phyloP scores from a whole-genome alignment of 768 basidiomycete species.

The Cyclocybe cylindracea region DNA sequence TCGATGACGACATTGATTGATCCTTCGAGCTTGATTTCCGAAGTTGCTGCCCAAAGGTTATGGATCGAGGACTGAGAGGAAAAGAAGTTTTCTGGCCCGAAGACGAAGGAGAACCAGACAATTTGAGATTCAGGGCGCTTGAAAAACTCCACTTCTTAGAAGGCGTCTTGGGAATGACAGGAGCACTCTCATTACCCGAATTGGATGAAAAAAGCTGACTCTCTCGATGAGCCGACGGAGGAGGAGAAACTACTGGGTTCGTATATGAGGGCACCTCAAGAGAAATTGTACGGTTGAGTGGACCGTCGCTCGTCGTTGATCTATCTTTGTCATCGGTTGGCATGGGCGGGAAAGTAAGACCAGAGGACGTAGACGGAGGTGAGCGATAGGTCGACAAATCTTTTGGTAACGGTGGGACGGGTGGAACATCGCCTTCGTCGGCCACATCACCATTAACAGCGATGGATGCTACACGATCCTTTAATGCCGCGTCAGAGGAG shows the following conservation, averaged over 20 bases:
- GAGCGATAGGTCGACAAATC: constrained; percentile 79
- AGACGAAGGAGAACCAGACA: constrained; percentile 66
- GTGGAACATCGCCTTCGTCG: constrained; percentile 77
- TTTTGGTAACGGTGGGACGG: constrained; percentile 92
- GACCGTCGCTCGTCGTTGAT: constrained; percentile 43
- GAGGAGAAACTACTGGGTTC: constrained; percentile 28
- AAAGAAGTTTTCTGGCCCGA: constrained; percentile 57
- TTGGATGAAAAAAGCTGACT: constrained; percentile 40
- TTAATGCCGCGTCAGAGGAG: constrained; percentile 65
- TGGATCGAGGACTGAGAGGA: constrained; percentile 66
- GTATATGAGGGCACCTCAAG: constrained; percentile 50
- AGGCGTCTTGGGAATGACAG: constrained; percentile 67
- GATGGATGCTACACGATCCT: constrained; percentile 68
- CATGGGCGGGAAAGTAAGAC: constrained; percentile 49
- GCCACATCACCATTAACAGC: constrained; percentile 57
- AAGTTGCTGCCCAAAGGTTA: constrained; percentile 65
- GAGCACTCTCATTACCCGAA: constrained; percentile 44
- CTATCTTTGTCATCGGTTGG: constrained; percentile 45
- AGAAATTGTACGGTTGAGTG: constrained; percentile 48
- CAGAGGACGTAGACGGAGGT: constrained; percentile 61
- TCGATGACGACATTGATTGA: constrained; percentile 48
- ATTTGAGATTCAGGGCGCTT: constrained; percentile 76
- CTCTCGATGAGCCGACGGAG: constrained; percentile 35
- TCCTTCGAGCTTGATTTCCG: constrained; percentile 75
- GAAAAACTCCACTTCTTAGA: constrained; percentile 98